phyloP scores from a whole-genome alignment of 768 basidiomycete species.

The Termitomyces eurrhizus region DNA sequence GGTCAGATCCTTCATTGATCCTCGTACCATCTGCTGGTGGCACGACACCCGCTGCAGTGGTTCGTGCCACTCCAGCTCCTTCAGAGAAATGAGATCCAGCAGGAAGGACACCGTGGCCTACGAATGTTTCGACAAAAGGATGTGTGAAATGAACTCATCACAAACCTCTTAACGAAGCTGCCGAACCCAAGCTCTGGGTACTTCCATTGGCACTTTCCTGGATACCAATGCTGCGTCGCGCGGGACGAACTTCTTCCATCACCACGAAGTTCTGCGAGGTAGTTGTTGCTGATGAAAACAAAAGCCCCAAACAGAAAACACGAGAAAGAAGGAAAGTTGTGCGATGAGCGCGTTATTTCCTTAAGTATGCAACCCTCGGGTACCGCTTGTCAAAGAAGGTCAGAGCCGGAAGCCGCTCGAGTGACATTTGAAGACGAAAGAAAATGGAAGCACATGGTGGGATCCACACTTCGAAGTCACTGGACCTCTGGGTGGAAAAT shows the following conservation, averaged over 20 bases:
- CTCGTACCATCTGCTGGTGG: constrained; percentile 2
- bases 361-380: constrained; percentile 10
- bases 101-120: constrained; percentile 32
- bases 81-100: constrained; percentile 27
- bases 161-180: constrained; percentile 32
- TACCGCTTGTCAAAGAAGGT: constrained; percentile 1
- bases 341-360: constrained; percentile 8
- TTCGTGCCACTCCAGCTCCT: constrained; percentile 18
- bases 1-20: constrained; percentile 13
- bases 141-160: not conserved
- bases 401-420: constrained; percentile 11
- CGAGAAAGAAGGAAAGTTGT: constrained; percentile 11
- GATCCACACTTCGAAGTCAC: constrained; percentile 17
- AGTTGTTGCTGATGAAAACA: constrained; percentile 9
- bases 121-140: not conserved
- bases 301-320: constrained; percentile 13
- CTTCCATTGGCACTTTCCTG: constrained; percentile 26
- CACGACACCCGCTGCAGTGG: constrained; percentile 21
- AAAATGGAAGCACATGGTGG: constrained; percentile 25
- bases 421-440: constrained; percentile 14
- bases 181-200: constrained; percentile 27
- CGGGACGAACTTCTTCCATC: constrained; percentile 32
- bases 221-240: constrained; percentile 33
- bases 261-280: constrained; percentile 16
- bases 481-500: constrained; percentile 12